Percentiles rank a stretch among this genome's conserved stretches.
These are phyloP conservation scores for Naganishia liquefaciens DNA, from an alignment of 1,284 basidiomycete species.

Conservation along the genomic window DNA sequence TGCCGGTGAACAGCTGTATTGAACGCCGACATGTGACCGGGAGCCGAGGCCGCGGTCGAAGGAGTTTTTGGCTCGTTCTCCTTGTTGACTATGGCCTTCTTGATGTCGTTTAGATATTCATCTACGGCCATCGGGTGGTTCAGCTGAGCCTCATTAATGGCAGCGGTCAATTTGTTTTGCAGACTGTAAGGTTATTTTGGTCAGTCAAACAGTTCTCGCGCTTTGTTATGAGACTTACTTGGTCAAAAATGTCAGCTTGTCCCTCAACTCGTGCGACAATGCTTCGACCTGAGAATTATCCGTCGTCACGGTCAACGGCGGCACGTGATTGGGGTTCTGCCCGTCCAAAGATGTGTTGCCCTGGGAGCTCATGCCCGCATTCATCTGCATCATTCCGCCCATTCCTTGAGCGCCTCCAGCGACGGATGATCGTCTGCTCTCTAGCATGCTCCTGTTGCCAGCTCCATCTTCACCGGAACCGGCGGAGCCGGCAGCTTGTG, in stretches of 20 bases:
- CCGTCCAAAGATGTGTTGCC: neutral
- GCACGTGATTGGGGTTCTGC: neutral
- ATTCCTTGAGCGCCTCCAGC: slow-evolving; percentile 1
- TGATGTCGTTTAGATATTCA: slow-evolving; percentile 32
- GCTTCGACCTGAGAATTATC: slow-evolving; percentile 12
- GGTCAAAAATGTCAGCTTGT: slow-evolving; percentile 31
- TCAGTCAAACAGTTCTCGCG: neutral
- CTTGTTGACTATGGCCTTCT: slow-evolving; percentile 32
- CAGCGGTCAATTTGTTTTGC: slow-evolving; percentile 31
- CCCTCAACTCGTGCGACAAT: slow-evolving; percentile 27
- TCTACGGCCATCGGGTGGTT: slow-evolving; percentile 32
- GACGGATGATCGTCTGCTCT: slow-evolving; percentile 24
- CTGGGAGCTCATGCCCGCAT: slow-evolving; percentile 6
- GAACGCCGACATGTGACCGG: slow-evolving; percentile 21
- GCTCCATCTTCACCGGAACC: slow-evolving; percentile 7
- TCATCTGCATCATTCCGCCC: slow-evolving; percentile 12
- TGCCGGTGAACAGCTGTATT: slow-evolving; percentile 15
- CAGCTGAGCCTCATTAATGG: slow-evolving; percentile 27
- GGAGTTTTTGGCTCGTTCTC: slow-evolving; percentile 29
- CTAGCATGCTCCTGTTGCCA: slow-evolving; percentile 5
- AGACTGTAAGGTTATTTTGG: neutral
- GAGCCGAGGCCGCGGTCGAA: slow-evolving; percentile 22
- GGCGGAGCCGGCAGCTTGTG: neutral
- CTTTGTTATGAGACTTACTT: slow-evolving; percentile 6
- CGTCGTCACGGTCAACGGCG: slow-evolving; percentile 13